These are phyloP conservation scores for Babesia microti DNA, from an alignment of 169 alveolate species.

Conservation along the genomic window DNA sequence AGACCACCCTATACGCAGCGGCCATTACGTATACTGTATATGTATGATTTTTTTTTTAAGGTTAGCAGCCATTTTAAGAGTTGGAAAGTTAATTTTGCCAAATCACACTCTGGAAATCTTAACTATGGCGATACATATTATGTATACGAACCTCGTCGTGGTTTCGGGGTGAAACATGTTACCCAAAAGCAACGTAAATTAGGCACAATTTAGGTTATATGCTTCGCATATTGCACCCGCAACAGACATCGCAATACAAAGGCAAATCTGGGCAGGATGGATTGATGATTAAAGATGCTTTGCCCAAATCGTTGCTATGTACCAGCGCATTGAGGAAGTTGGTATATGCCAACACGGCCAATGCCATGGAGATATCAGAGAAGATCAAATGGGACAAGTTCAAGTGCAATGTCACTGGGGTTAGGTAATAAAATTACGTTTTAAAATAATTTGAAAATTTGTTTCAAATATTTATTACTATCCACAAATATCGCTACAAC, in stretches of 20 bases:
- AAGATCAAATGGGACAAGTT: constrained; percentile 69
- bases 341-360: constrained; percentile 56
- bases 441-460: too few species aligned
- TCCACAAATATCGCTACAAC: too few species aligned
- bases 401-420: constrained; percentile 67
- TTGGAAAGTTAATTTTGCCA: too few species aligned
- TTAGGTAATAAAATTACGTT: constrained; percentile 29
- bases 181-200: neutral
- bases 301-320: constrained; percentile 68
- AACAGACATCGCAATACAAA: constrained; percentile 27
- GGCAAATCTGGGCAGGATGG: constrained; percentile 22
- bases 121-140: too few species aligned
- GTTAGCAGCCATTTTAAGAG: too few species aligned
- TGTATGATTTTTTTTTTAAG: too few species aligned
- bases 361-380: constrained; percentile 58
- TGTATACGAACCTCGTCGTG: too few species aligned
- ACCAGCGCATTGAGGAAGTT: constrained; percentile 63
- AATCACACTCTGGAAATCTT: too few species aligned
- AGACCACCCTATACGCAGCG: too few species aligned
- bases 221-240: constrained; percentile 37
- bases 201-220: constrained; percentile 16
- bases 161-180: neutral
- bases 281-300: constrained; percentile 14
- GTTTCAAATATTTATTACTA: too few species aligned
- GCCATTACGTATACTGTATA: too few species aligned